A percentile compares a stretch with the other conserved stretches of the same genome.
Evolutionary conservation across 2,329 filamentous ascomycete genomes (phyloP).

Genomic region (Keithomyces neogunnii): DNA sequence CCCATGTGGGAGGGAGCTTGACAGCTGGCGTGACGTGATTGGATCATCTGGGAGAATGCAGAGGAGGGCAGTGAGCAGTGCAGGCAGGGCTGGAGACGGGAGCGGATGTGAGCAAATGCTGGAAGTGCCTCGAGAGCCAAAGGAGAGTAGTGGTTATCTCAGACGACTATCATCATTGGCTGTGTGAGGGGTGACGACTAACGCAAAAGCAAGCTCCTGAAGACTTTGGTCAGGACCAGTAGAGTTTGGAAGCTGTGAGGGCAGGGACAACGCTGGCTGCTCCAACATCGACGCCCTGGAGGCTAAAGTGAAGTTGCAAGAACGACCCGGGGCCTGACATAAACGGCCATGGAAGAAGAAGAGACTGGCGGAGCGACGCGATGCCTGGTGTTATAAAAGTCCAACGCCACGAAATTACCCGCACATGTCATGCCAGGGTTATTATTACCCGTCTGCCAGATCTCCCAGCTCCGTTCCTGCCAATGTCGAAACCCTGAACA

Average conservation of each 20-base stretch:
- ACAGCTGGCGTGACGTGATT: conserved; percentile 8
- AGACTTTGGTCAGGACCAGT: not conserved
- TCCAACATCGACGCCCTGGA: not conserved
- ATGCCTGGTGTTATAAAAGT: not conserved
- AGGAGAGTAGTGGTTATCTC: not conserved
- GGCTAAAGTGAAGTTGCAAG: not conserved
- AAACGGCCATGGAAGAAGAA: not conserved
- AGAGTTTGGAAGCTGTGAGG: not conserved
- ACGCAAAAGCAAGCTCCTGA: not conserved
- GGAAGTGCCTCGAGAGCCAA: not conserved
- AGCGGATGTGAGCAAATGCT: not conserved
- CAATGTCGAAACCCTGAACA: not conserved
- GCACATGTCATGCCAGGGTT: not conserved
- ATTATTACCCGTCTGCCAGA: not conserved
- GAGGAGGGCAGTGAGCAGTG: not conserved
- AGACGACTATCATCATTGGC: not conserved
- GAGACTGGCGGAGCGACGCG: not conserved
- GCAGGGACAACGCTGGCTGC: not conserved
- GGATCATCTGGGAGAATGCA: not conserved
- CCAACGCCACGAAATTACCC: not conserved
- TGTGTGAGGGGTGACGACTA: not conserved
- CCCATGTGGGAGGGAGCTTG: conserved; percentile 1
- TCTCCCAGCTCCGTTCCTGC: not conserved
- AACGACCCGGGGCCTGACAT: not conserved
- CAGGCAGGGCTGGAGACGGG: not conserved